Evolutionary conservation across 306 rosid species (phyloP), one percentile per base, ranked within the genome.

Genomic region (Citrullus amarus): DNA sequence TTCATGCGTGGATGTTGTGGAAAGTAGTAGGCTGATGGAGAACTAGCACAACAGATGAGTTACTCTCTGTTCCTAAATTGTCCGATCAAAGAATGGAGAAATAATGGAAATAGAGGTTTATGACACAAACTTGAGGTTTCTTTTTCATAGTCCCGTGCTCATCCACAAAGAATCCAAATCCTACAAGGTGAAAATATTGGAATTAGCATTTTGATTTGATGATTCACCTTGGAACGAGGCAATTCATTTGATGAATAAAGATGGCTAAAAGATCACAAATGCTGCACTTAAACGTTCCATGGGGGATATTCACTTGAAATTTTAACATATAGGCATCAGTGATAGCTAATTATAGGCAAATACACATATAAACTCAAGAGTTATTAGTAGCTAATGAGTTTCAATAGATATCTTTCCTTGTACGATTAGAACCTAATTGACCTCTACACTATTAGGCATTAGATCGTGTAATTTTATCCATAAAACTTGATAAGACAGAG

Each of bases 141-240:
- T 92, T 94, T 80, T 86, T 66, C 93, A 94, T 77, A 55, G 81
- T 87, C 78, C 97, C 96, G 4, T 86, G 84, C 80, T 81, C 91
- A 81, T 92, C 93, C 80, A 90, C 91, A 81, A 85, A 82, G 82
- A 94, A 94, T 73, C 97, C 97, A 84, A 92, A 94, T 36, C 98
- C 98, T 94, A 80, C 83, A 80, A 34, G 74, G 75, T 65, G 83
- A 78, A 70, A 69, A 79, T 56, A 75, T 67, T 15, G 78, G 7
- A 71, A 48, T 32, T 50, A 71, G 77, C 59, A 71, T 12, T 6
- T 71, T 22, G 13, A 71, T 71, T 48, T 28, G 54, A 43, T 44
- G 56, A 28, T 51, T 71, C 15, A 25, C 6, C 39, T 50, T 48
- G 59, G 59, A 71, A 71, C 14, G 3, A 14, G 20, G 15, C 6